Evolutionary conservation across 2,329 filamentous ascomycete species (phyloP), one percentile per base, ranked within the genome.

Genomic region (Elsinoe necatrix): DNA sequence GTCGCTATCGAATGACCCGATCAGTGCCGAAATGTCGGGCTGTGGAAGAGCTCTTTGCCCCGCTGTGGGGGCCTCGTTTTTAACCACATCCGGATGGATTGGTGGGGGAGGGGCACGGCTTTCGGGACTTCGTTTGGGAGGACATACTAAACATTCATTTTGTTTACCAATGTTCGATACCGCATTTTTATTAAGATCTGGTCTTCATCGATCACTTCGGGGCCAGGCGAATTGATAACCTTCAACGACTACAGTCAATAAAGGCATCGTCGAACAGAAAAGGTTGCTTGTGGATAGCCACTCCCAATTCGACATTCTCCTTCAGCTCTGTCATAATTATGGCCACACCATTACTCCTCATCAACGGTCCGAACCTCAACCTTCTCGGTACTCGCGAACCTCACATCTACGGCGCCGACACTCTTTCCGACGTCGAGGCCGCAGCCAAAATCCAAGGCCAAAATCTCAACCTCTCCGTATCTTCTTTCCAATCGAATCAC

Each of bases 361-460:
- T 90, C 74, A 89, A 89, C 70, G 86, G 87, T n/a, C 86, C 86
- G 29, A 91, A 91, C 69, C 83, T 91, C 64, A 90, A 90, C 72
- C 83, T 91, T 51, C 79, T 91, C 27, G 87, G 87, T 34, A 85
- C 81, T 11, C 79, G 87, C 20, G 86, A 92, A 68, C 86, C 87
- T 14, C 73, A 82, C 25, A 78, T 89, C 64, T 90, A 91, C 73
- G 87, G 87, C 66, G 76, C 74, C 59, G 83, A 82, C 0, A 89
- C 86, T 0, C 81, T 91, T 11, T 52, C 73, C 18, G 80, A 87
- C 61, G 77, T 91, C 14, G 75, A 82, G 47, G 58, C 69, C 1
- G 63, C 72, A 8, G 78, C 79, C 21, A 65, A 73, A 50, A 59
- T 71, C 0, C 81, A 84, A 59, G 81, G 80, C 29, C 48, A 69